phyloP scores from a whole-genome alignment of 345 rosid genomes.

The Dipteronia dyeriana region DNA sequence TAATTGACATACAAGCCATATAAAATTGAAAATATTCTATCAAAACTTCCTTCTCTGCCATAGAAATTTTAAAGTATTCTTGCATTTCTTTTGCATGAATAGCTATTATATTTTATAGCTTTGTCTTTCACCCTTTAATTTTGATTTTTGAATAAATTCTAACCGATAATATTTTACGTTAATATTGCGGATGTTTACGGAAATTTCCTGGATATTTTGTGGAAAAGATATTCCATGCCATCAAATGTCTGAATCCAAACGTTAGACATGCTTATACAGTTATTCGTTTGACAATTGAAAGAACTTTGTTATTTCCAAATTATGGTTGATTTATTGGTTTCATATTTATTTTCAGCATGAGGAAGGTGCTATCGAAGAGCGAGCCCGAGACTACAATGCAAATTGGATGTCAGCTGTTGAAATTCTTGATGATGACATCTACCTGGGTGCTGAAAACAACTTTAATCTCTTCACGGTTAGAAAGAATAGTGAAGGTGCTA shows the following conservation, averaged over 20 bases:
- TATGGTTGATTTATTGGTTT: conserved; percentile 8
- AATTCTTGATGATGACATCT: conserved; percentile 82
- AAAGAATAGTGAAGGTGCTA: conserved; percentile 88
- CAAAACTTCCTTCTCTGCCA: too few species aligned
- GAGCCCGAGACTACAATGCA: conserved; percentile 87
- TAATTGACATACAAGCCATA: too few species aligned
- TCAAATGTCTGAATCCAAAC: background rate
- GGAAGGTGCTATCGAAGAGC: conserved; percentile 88
- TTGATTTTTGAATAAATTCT: too few species aligned
- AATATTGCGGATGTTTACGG: too few species aligned
- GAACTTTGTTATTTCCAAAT: background rate
- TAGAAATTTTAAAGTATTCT: too few species aligned
- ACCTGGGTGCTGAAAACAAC: conserved; percentile 82
- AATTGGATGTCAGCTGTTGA: conserved; percentile 95
- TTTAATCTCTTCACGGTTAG: conserved; percentile 77
- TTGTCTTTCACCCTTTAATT: too few species aligned
- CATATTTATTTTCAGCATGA: conserved; percentile 64
- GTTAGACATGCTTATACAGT: background rate
- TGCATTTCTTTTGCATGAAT: too few species aligned
- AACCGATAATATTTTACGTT: too few species aligned
- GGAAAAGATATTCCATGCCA: background rate
- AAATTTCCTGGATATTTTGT: too few species aligned
- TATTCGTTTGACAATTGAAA: background rate
- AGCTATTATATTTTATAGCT: too few species aligned
- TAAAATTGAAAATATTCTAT: too few species aligned